Evolutionary conservation across 495 filamentous ascomycete genomes (phyloP), one percentile per base, ranked within the genome.

Genomic region (Aspergillus taichungensis): DNA sequence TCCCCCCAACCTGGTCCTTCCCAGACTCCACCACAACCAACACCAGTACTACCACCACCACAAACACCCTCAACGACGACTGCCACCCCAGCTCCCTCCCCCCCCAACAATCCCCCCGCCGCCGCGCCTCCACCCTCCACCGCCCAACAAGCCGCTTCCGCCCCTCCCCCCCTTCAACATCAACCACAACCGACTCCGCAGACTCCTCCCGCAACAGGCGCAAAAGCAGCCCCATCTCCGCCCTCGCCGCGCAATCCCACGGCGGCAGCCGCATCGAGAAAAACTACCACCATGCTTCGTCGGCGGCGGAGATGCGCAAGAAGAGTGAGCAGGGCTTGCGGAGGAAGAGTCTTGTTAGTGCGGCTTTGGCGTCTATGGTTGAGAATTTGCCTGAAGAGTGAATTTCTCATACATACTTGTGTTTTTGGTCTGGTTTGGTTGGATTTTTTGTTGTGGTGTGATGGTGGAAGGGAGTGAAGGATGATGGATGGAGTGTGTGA

Each of bases 71-170:
- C 46, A 49, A 37, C 18, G 55, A 71, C 29, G 62, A 66, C 34
- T 71, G 66, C 49, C 69, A 73, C 44, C 69, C 69, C 6, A 71
- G 66, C 40, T 68, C 64, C 13, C 50, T 73, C 10, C 66, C 69
- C 6, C 64, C 60, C 18, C 57, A 63, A 30, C 48, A 56, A 7
- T 66, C 62, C 3, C 62, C 66, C 8, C 56, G 61, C 8, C 45
- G 61, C 34, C 42, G 60, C 35, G 53, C 64, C 29, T 18, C 53
- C 14, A 56, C 56, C 13, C 35, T 58, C 18, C 52, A 60, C 13
- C 46, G 65, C 5, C 18, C 1, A 1, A 24, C 18, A 2, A 60
- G 55, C 28, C 57, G 65, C 8, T 60, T 65, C n/a, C 51, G 54
- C 4, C 45, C 50, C 24, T 11, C 13, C 37, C 6, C 36, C 14